These are phyloP conservation scores for Penstemon davidsonii DNA, from an alignment of 257 asterid species.

Conservation along the genomic window DNA sequence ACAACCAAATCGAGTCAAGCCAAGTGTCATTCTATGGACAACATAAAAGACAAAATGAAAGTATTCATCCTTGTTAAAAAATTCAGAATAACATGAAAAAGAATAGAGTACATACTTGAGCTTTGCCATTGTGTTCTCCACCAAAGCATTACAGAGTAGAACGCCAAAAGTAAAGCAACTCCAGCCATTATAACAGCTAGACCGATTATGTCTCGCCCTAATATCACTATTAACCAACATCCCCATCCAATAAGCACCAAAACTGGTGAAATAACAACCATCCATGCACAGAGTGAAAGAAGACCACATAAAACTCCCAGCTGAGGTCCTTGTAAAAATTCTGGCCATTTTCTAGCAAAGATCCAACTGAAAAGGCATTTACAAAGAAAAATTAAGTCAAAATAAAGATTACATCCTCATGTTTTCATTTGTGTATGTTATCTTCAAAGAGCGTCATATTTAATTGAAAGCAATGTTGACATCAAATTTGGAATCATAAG, in stretches of 20 bases:
- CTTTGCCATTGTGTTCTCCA: slow-evolving; percentile 99
- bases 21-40: slow-evolving; percentile 1
- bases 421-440: background rate
- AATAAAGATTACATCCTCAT: slow-evolving; percentile 12
- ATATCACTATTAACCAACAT: slow-evolving; percentile 83
- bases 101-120: slow-evolving; percentile 72
- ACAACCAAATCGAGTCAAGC: slow-evolving; percentile 2
- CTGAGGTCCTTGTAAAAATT: slow-evolving; percentile 80
- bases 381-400: slow-evolving; percentile 30
- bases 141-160: slow-evolving; percentile 98
- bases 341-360: slow-evolving; percentile 97
- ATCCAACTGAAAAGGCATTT: slow-evolving; percentile 79
- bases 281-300: slow-evolving; percentile 79
- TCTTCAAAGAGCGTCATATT: background rate
- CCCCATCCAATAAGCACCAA: slow-evolving; percentile 87
- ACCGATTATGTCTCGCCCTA: slow-evolving; percentile 94
- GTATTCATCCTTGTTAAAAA: slow-evolving; percentile 20
- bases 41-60: background rate
- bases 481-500: background rate
- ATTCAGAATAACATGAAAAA: slow-evolving; percentile 6
- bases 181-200: slow-evolving; percentile 99
- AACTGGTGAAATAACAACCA: slow-evolving; percentile 82
- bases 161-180: slow-evolving; percentile 86
- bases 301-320: slow-evolving; percentile 79
- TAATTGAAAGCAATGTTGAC: slow-evolving; percentile 8